These are phyloP conservation scores for Kwoniella newhampshirensis DNA, from an alignment of 768 basidiomycete genomes.

Conservation along the genomic window DNA sequence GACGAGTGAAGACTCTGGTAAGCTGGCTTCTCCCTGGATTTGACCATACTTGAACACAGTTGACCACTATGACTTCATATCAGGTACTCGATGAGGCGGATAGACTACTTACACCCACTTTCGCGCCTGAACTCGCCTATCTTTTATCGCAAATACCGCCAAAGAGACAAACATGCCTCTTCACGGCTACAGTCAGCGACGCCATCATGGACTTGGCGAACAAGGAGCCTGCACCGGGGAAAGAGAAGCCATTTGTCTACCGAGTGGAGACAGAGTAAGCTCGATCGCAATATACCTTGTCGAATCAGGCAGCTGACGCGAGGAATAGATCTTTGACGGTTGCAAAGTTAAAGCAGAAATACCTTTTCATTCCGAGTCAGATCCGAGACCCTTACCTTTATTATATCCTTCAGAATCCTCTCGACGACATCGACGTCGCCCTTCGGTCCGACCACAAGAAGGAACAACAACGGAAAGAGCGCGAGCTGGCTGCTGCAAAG, in stretches of 20 bases:
- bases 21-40: constrained; percentile 35
- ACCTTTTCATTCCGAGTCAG: constrained; percentile 89
- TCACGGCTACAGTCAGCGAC: constrained; percentile 90
- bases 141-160: constrained; percentile 75
- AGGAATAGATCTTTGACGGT: constrained; percentile 78
- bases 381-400: constrained; percentile 90
- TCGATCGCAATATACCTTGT: neutral
- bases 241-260: constrained; percentile 82
- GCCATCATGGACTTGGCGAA: constrained; percentile 76
- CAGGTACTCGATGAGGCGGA: constrained; percentile 97
- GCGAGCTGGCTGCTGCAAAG: constrained; percentile 12
- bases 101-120: constrained; percentile 81
- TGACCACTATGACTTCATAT: neutral
- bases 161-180: constrained; percentile 91
- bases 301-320: constrained; percentile 8
- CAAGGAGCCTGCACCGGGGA: constrained; percentile 73
- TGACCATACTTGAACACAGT: neutral
- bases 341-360: constrained; percentile 78
- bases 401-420: constrained; percentile 84
- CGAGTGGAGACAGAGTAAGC: constrained; percentile 71
- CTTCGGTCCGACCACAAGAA: constrained; percentile 57
- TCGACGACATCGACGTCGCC: constrained; percentile 67
- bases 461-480: constrained; percentile 34
- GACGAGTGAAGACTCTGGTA: constrained; percentile 80
- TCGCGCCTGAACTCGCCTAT: constrained; percentile 76